Evolutionary conservation across 2,329 filamentous ascomycete genomes (phyloP).

Genomic region (Endoconidiophora polonica): DNA sequence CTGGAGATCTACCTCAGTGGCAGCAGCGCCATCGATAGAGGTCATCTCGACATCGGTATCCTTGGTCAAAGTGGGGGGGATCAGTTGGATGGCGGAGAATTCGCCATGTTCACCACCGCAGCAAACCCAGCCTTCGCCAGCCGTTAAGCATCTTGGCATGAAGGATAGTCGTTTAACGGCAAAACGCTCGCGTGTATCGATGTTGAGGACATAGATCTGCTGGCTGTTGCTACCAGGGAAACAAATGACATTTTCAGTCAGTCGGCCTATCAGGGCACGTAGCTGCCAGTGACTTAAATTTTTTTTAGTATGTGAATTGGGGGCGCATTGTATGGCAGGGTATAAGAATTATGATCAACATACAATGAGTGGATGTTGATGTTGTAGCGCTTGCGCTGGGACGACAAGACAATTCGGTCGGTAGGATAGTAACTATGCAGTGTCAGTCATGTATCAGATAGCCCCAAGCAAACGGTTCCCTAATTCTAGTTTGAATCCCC

Average conservation of each 20-base stretch:
- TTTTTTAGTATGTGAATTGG: neutral
- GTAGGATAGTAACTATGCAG: constrained; percentile 43
- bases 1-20: neutral
- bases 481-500: too few relatives aligned
- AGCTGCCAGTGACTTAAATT: constrained; percentile 64
- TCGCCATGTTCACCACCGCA: constrained; percentile 79
- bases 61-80: neutral
- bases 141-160: constrained; percentile 71
- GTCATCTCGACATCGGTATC: neutral
- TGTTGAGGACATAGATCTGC: constrained; percentile 50
- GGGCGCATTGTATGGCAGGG: neutral
- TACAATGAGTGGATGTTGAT: constrained; percentile 50
- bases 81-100: constrained; percentile 61
- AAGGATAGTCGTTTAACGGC: constrained; percentile 45
- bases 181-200: constrained; percentile 40
- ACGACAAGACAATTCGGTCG: constrained; percentile 43
- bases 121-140: constrained; percentile 73
- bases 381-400: constrained; percentile 49
- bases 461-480: too few relatives aligned
- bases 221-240: constrained; percentile 58
- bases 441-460: neutral
- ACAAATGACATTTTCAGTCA: constrained; percentile 62
- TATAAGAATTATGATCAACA: neutral
- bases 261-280: constrained; percentile 73
- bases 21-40: neutral